Evolutionary conservation across 2,329 filamentous ascomycete species (phyloP), one percentile per base, ranked within the genome.

Genomic region (Alternaria alternata): DNA sequence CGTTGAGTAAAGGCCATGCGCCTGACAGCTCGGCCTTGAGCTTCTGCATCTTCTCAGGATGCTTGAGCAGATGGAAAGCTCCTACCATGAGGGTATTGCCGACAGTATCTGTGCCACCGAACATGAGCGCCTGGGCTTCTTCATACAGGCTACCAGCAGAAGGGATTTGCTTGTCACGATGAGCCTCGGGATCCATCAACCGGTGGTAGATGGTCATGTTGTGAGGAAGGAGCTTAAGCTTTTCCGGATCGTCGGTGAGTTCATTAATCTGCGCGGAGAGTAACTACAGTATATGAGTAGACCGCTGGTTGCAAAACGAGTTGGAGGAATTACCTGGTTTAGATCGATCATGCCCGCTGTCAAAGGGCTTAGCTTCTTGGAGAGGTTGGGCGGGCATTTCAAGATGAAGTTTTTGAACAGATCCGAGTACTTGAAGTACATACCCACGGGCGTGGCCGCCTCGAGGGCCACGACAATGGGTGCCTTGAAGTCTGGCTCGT

Each of bases 51-150:
- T 77, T 64, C 1, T 67, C 60, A 0, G 77, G 75, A 1, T 75
- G 61, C 28, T 78, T 69, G 4, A 83, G 69, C 26, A 84, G 55
- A 51, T 83, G 72, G 58, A 77, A 82, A 1, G 74, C 74, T 0
- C 81, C 82, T 8, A 80, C 64, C 72, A 79, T 80, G 7, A 82
- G 62, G 1, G 81, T 75, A 41, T 79, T 80, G 0, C 76, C 81
- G 6, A 78, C 76, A 0, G 82, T 84, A 57, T 84, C 81, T 12
- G 75, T 75, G 14, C 82, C 83, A 7, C 77, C 82, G 62, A 83
- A 83, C 63, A 84, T 73, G 51, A 85, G 71, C 0, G 80, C 78
- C 64, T 80, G 78, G 1, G 77, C 78, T 71, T 84, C 83, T 18
- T 84, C 80, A 44, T 78, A 80, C 3, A 84, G 65, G 44, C 73